Base-by-base conservation (phyloP, 495 filamentous ascomycete genomes). In the Rusavskia elegans region DNA sequence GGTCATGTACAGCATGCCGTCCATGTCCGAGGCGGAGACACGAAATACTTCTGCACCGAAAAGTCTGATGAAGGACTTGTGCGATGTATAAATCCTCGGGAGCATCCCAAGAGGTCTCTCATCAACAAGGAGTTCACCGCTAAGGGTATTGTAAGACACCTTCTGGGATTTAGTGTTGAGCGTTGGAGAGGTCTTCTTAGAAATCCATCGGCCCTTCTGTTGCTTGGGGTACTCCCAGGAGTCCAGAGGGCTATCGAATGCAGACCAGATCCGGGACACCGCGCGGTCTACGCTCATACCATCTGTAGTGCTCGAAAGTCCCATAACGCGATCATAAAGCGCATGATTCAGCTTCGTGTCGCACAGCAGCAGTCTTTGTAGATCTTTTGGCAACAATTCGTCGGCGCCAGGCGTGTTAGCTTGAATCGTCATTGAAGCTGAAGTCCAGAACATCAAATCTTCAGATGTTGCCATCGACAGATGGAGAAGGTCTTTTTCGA, bases 1-100 rank as follows among this genome's bases (percentile, higher is more conserved):
- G n/a, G 30, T 21, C 52, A 40, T 54, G 41, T 58, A 54, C 7
- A 45, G 17, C 53, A 52, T 54, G 23, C 49, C 55, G 1, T 1
- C 0, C 42, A 54, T 51, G 17, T 58, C 48, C 0, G 48, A 20
- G 13, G 41, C 7, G 6, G 48, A 41, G 7, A 51, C 48, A 11
- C 41, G 14, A 9, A 58, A 6, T 1, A 54, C 11, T 16, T 44
- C 32, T 0, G 37, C 20, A 8, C 51, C 55, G 16, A 53, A 46
- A 1, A 46, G 3, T 30, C 51, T 53, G 2, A 16, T 30, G 27
- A 49, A 57, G 3, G 5, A 11, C 13, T 35, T 9, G 29, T 42
- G 29, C 11, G 35, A 17, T 8, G 45, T 35, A 38, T 45, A 54
- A 4, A 36, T 10, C 17, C 0, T 51, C n/a, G 55, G 30, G 9